Conservation (phyloP, 805 yeast genomes). For the Sugiyamaella valdiviana region DNA sequence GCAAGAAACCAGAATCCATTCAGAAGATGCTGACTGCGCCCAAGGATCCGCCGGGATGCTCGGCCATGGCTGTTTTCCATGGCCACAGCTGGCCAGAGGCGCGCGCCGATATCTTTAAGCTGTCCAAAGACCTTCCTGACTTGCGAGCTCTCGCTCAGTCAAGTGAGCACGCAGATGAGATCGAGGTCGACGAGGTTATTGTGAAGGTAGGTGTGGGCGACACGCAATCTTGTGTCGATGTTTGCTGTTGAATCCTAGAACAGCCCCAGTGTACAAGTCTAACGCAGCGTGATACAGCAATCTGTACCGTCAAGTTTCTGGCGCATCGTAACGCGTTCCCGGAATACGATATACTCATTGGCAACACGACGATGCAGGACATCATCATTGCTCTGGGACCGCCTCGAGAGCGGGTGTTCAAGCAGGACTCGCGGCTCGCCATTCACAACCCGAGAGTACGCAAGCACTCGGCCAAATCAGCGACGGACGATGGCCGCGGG, state of each 20-base stretch:
- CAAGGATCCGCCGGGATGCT: constrained; percentile 16
- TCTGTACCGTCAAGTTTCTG: constrained; percentile 6
- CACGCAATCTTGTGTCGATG: no score
- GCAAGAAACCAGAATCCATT: constrained; percentile 24
- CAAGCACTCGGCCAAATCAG: background rate
- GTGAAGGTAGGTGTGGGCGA: no score
- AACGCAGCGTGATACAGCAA: background rate
- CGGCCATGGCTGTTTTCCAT: constrained; percentile 21
- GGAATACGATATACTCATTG: constrained; percentile 22
- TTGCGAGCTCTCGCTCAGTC: background rate
- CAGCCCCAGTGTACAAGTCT: no score
- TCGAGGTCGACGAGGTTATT: constrained; percentile 9
- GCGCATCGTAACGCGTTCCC: constrained; percentile 7
- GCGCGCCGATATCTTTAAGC: constrained; percentile 9
- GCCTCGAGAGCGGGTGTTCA: constrained; percentile 48
- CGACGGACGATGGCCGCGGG: constrained; percentile 11
- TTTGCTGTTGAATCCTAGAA: no score
- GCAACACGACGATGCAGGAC: constrained; percentile 46
- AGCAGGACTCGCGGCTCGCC: constrained; percentile 40
- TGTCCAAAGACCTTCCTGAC: constrained; percentile 7
- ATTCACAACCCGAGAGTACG: constrained; percentile 33
- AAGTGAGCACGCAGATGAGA: background rate
- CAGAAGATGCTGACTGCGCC: constrained; percentile 27
- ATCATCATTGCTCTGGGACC: constrained; percentile 47
- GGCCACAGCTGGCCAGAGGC: constrained; percentile 25